A percentile compares a stretch with the other conserved stretches of the same genome.
Conservation (phyloP, 139 green algal species). For the Chlamydomonas eustigma region DNA sequence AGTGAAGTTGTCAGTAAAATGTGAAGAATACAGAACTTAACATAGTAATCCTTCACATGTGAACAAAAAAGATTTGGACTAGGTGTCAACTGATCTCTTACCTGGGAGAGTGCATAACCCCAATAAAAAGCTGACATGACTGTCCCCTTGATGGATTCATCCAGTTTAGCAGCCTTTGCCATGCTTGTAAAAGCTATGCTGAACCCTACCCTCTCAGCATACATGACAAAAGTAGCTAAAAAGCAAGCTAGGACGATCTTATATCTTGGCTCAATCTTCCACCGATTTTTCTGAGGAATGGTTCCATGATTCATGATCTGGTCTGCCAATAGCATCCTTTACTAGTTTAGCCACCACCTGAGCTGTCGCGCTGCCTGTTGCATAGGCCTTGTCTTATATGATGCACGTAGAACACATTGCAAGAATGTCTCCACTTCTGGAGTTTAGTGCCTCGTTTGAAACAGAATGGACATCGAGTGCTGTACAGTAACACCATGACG, state of each 20-base stretch:
- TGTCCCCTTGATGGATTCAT: constrained; percentile 76
- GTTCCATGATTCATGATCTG: not conserved
- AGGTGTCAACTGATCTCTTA: constrained; percentile 19
- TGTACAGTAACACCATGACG: too few relatives aligned
- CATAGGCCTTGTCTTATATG: too few relatives aligned
- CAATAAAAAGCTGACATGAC: constrained; percentile 97
- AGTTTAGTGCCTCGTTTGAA: too few relatives aligned
- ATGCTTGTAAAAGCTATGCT: constrained; percentile 90
- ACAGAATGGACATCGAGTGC: too few relatives aligned
- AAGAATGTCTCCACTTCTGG: too few relatives aligned
- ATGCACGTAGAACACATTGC: too few relatives aligned
- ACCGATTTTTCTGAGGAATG: constrained; percentile 3
- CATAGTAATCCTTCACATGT: too few relatives aligned
- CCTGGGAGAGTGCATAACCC: constrained; percentile 91
- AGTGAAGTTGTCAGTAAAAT: not conserved
- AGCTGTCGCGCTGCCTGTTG: too few relatives aligned
- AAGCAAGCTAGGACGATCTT: constrained; percentile 73
- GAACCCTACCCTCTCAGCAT: constrained; percentile 95
- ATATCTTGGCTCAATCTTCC: constrained; percentile 50
- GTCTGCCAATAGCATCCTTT: too few relatives aligned
- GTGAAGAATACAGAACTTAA: too few relatives aligned
- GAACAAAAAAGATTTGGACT: not conserved
- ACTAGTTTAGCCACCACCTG: too few relatives aligned
- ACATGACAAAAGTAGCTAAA: constrained; percentile 79
- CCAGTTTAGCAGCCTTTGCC: constrained; percentile 54